phyloP scores from a whole-genome alignment of 2,329 filamentous ascomycete genomes.

The Pseudogymnoascus sp. region DNA sequence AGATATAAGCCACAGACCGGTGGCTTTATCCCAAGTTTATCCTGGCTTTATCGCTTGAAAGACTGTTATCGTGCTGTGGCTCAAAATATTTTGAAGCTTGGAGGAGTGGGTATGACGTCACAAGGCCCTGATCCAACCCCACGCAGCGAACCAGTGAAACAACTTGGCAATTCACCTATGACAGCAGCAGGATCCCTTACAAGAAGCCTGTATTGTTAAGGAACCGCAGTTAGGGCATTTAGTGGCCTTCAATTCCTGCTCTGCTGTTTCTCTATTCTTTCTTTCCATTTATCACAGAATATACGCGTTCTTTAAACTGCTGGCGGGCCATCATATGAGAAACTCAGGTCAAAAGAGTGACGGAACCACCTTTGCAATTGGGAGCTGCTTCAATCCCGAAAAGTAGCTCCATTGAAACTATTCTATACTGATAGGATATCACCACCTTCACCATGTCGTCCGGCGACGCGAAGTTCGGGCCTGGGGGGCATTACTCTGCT shows the following conservation, averaged over 20 bases:
- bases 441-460: constrained; percentile 19
- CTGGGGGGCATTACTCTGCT: constrained; percentile 72
- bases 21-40: not conserved
- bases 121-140: not conserved
- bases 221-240: not conserved
- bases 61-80: not conserved
- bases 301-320: not conserved
- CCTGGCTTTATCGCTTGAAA: not conserved
- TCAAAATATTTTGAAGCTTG: not conserved
- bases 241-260: not conserved
- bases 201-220: not conserved
- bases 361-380: not conserved
- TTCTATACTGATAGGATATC: not conserved
- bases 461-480: constrained; percentile 28
- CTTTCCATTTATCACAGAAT: not conserved
- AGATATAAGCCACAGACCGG: not conserved
- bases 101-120: not conserved
- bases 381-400: not conserved
- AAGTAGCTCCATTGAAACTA: constrained; percentile 5
- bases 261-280: not conserved
- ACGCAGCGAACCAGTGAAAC: not conserved
- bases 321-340: not conserved
- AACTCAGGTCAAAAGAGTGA: not conserved
- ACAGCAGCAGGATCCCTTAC: not conserved
- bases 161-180: constrained; percentile 8